These are phyloP conservation scores for Glomus cerebriforme DNA, from an alignment of 192 early-diverging fungal species.

Conservation along the genomic window DNA sequence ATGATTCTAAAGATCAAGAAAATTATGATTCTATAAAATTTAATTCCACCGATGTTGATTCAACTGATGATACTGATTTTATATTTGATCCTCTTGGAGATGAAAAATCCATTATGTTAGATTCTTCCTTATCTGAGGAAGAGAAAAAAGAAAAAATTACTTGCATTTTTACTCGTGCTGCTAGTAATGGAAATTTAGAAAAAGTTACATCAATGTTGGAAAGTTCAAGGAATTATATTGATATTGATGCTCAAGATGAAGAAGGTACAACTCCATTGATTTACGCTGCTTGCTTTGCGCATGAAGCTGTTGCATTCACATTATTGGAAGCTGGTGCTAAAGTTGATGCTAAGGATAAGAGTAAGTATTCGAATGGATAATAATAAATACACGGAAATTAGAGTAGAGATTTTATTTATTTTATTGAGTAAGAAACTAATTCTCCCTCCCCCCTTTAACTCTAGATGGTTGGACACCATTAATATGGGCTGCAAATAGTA, in stretches of 20 bases:
- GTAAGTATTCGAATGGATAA: slow-evolving; percentile 57
- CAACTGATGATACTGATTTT: background rate
- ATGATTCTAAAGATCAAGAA: slow-evolving; percentile 20
- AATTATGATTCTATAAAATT: slow-evolving; percentile 15
- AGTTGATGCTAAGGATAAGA: slow-evolving; percentile 78
- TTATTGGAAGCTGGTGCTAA: slow-evolving; percentile 74
- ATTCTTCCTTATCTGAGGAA: slow-evolving; percentile 44
- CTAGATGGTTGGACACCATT: slow-evolving; percentile 84
- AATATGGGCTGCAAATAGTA: slow-evolving; percentile 88
- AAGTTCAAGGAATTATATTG: slow-evolving; percentile 59
- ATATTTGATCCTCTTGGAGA: slow-evolving; percentile 26
- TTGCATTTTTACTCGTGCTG: slow-evolving; percentile 66
- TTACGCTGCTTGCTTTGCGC: slow-evolving; percentile 88
- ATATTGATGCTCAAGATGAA: slow-evolving; percentile 80
- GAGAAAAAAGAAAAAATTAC: slow-evolving; percentile 62
- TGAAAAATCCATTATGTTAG: background rate
- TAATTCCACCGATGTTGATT: background rate
- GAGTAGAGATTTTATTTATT: too few species aligned
- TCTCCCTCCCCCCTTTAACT: background rate
- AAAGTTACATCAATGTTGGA: slow-evolving; percentile 64
- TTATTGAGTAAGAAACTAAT: slow-evolving; percentile 18
- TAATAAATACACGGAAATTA: too few species aligned
- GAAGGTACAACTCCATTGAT: slow-evolving; percentile 87
- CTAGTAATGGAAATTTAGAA: slow-evolving; percentile 73
- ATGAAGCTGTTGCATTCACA: slow-evolving; percentile 66